Conservation (phyloP, 768 basidiomycete genomes). For the Suillus subalutaceus region DNA sequence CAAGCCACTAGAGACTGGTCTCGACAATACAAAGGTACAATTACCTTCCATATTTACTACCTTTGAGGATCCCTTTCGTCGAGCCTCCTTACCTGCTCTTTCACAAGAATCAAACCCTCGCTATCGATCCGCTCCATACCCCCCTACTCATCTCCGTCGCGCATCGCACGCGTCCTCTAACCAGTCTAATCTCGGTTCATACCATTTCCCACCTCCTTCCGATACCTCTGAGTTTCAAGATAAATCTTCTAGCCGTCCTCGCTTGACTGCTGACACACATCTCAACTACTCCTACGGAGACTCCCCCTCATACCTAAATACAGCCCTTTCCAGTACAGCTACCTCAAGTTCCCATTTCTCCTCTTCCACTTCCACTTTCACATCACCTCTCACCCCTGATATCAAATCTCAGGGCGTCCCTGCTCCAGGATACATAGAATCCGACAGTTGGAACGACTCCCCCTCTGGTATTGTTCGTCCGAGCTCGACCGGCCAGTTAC, state of each 20-base stretch:
- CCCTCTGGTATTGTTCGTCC: slow-evolving; percentile 66
- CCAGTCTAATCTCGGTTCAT: slow-evolving; percentile 43
- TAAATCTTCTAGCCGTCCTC: slow-evolving; percentile 43
- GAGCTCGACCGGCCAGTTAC: slow-evolving; percentile 63
- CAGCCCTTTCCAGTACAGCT: slow-evolving; percentile 55
- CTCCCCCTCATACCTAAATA: slow-evolving; percentile 51
- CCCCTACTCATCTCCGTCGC: slow-evolving; percentile 49
- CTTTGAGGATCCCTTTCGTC: slow-evolving; percentile 62
- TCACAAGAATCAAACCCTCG: slow-evolving; percentile 42
- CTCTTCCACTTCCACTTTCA: slow-evolving; percentile 47
- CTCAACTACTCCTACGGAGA: slow-evolving; percentile 45
- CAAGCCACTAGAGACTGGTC: slow-evolving; percentile 44
- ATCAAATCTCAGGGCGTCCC: slow-evolving; percentile 47
- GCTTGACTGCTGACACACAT: slow-evolving; percentile 51
- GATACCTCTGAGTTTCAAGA: slow-evolving; percentile 42
- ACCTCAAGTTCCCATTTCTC: slow-evolving; percentile 54
- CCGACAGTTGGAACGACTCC: slow-evolving; percentile 58
- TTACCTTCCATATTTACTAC: slow-evolving; percentile 75
- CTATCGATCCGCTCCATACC: slow-evolving; percentile 59
- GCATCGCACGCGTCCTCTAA: slow-evolving; percentile 45
- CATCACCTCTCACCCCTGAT: slow-evolving; percentile 50
- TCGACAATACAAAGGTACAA: slow-evolving; percentile 59
- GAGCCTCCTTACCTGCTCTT: slow-evolving; percentile 66
- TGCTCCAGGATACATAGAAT: slow-evolving; percentile 46
- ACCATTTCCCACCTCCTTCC: slow-evolving; percentile 57